These are phyloP conservation scores for Antarctomyces pellizariae DNA, from an alignment of 495 filamentous ascomycete species.

Conservation along the genomic window DNA sequence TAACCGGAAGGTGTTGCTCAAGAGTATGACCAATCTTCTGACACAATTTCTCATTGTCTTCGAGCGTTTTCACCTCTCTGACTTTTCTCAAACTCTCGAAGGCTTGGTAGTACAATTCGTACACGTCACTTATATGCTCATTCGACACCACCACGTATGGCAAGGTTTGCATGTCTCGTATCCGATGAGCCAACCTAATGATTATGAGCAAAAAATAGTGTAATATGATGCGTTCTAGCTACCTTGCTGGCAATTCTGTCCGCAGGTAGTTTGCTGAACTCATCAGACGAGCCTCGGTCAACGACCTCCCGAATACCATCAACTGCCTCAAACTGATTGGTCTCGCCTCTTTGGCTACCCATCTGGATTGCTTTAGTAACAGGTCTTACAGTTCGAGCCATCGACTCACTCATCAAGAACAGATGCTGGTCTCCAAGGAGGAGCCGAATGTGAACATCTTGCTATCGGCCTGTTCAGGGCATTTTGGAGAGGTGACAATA, in stretches of 20 bases:
- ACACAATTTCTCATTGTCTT: conserved; percentile 84
- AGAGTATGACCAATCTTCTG: conserved; percentile 54
- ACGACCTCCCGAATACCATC: conserved; percentile 74
- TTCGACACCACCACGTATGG: conserved; percentile 96
- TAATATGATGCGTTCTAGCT: conserved; percentile 7
- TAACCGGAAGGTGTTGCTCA: conserved; percentile 74
- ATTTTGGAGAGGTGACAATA: too few relatives aligned
- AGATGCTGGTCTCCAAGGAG: conserved; percentile 59
- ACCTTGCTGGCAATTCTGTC: conserved; percentile 82
- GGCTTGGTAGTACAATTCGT: conserved; percentile 87
- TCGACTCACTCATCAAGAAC: conserved; percentile 65
- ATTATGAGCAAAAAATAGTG: neutral
- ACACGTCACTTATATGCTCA: conserved; percentile 74
- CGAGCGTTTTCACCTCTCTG: conserved; percentile 57
- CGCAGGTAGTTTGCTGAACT: conserved; percentile 95
- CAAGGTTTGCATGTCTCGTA: conserved; percentile 91
- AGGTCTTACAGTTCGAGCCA: conserved; percentile 10
- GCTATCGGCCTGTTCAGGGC: neutral
- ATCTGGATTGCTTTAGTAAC: conserved; percentile 26
- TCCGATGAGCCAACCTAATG: conserved; percentile 60
- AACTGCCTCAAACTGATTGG: conserved; percentile 80
- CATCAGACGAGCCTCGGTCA: conserved; percentile 75
- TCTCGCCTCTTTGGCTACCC: conserved; percentile 62
- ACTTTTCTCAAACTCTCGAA: conserved; percentile 77
- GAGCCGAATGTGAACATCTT: conserved; percentile 10